Percentiles rank a stretch among this genome's conserved stretches.
Evolutionary conservation across 192 early-diverging fungal species (phyloP).

Genomic region (Coemansia sp.): DNA sequence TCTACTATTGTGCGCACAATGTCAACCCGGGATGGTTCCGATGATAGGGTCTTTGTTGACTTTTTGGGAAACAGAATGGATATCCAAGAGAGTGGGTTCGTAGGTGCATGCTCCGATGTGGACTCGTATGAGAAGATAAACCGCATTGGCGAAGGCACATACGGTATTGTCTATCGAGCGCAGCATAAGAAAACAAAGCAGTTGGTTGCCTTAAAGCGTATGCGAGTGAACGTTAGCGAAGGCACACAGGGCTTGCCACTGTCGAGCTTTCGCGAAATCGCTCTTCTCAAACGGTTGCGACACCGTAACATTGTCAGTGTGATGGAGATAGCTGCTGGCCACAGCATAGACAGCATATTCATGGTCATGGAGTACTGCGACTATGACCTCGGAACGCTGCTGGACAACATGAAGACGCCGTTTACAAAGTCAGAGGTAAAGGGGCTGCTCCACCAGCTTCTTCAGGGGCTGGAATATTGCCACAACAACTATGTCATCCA

Average conservation of each 20-base stretch:
- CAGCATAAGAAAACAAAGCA: conserved; percentile 50
- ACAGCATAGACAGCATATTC: conserved; percentile 73
- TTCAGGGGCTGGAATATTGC: conserved; percentile 68
- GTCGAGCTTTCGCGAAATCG: conserved; percentile 75
- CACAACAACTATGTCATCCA: conserved; percentile 67
- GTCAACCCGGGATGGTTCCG: neutral
- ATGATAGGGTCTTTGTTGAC: conserved; percentile 13
- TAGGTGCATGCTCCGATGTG: conserved; percentile 73
- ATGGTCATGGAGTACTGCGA: conserved; percentile 92
- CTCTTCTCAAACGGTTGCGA: conserved; percentile 62
- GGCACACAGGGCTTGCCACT: conserved; percentile 62
- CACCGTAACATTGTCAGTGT: conserved; percentile 77
- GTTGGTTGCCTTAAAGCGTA: conserved; percentile 65
- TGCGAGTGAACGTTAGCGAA: conserved; percentile 59
- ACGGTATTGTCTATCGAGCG: conserved; percentile 86
- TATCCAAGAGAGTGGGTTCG: conserved; percentile 52
- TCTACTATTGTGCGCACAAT: neutral
- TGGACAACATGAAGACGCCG: conserved; percentile 25
- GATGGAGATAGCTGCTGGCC: conserved; percentile 69
- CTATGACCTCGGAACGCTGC: conserved; percentile 41
- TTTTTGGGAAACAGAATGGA: conserved; percentile 20
- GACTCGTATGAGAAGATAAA: conserved; percentile 88
- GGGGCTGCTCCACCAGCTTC: conserved; percentile 71
- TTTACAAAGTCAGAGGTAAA: conserved; percentile 56
- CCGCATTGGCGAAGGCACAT: conserved; percentile 88